phyloP scores from a whole-genome alignment of 2,329 filamentous ascomycete species.

The Boeremia lycopersici region DNA sequence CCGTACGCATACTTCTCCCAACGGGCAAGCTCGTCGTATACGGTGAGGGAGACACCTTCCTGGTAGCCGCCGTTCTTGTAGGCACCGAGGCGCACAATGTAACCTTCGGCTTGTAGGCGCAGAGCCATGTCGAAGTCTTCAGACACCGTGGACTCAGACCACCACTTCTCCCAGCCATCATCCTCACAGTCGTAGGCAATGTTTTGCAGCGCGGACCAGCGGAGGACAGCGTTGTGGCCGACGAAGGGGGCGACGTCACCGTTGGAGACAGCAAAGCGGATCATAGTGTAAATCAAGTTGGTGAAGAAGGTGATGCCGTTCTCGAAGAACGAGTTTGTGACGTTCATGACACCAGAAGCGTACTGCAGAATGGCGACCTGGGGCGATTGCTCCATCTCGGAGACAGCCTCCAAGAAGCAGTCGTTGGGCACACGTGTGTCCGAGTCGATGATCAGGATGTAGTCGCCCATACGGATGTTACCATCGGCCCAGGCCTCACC shows the following conservation, averaged over 20 bases:
- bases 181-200: slow-evolving; percentile 52
- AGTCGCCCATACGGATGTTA: slow-evolving; percentile 84
- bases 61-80: slow-evolving; percentile 75
- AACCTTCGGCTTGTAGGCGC: slow-evolving; percentile 71
- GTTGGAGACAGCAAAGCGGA: slow-evolving; percentile 71
- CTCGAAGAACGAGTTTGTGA: slow-evolving; percentile 74
- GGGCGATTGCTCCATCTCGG: slow-evolving; percentile 80
- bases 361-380: slow-evolving; percentile 81
- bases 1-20: slow-evolving; percentile 77
- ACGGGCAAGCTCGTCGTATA: slow-evolving; percentile 73
- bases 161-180: slow-evolving; percentile 67
- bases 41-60: slow-evolving; percentile 74
- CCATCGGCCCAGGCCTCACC: slow-evolving; percentile 78
- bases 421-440: slow-evolving; percentile 62
- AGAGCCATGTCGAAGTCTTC: slow-evolving; percentile 80
- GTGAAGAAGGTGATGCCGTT: slow-evolving; percentile 81
- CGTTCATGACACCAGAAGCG: slow-evolving; percentile 72
- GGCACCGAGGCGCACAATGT: slow-evolving; percentile 70
- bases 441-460: slow-evolving; percentile 68
- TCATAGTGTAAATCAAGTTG: slow-evolving; percentile 76
- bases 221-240: slow-evolving; percentile 76
- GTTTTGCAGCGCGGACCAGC: slow-evolving; percentile 69
- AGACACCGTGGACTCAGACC: slow-evolving; percentile 77
- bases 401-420: slow-evolving; percentile 78
- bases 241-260: slow-evolving; percentile 78